Conservation (phyloP, 768 basidiomycete genomes). For the Dioszegia hungarica region DNA sequence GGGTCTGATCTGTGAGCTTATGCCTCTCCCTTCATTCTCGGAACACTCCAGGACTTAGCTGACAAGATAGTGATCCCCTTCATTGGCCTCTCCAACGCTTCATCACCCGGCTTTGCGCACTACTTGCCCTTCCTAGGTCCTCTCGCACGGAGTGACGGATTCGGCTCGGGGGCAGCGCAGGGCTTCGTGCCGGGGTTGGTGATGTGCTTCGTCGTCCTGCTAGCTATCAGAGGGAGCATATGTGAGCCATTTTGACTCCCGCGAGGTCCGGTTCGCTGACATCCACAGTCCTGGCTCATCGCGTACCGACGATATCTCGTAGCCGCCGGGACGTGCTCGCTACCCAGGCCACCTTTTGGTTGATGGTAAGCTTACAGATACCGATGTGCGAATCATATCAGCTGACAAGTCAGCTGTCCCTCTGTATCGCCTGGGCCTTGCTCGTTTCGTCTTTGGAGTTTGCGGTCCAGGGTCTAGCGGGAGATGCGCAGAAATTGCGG, state of each 20-base stretch:
- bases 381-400: too few relatives aligned
- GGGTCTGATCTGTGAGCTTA: conserved; percentile 59
- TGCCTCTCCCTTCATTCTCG: not conserved
- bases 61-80: conserved; percentile 61
- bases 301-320: conserved; percentile 12
- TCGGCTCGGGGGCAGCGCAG: conserved; percentile 64
- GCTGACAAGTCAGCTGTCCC: conserved; percentile 35
- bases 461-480: conserved; percentile 59
- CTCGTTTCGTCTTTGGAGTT: conserved; percentile 67
- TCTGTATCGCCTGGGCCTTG: conserved; percentile 59
- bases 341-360: conserved; percentile 20
- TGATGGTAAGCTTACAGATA: conserved; percentile 13
- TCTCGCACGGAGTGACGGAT: conserved; percentile 54
- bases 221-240: conserved; percentile 54
- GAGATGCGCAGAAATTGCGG: conserved; percentile 39
- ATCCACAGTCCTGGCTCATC: conserved; percentile 1
- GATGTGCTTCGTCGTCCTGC: conserved; percentile 58
- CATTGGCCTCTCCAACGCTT: conserved; percentile 62
- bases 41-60: not conserved
- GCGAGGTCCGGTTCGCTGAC: not conserved
- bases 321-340: conserved; percentile 5
- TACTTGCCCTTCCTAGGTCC: conserved; percentile 63
- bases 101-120: conserved; percentile 69
- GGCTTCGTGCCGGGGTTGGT: conserved; percentile 65
- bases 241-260: conserved; percentile 53